Conservation (phyloP, 371 early-diverging fungal genomes). For the Pancytospora philotis region DNA sequence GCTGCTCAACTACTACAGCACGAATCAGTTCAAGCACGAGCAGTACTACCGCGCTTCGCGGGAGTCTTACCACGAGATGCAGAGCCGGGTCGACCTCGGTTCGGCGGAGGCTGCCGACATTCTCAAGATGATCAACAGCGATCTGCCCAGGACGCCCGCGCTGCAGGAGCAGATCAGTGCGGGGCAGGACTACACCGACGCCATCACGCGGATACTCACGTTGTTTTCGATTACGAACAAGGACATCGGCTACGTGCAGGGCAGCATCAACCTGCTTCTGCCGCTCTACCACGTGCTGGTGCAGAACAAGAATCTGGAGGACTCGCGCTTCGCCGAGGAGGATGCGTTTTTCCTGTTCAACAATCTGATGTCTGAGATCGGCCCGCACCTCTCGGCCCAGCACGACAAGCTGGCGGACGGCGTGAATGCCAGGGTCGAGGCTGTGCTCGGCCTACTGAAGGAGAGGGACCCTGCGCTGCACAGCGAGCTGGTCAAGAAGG, state of each 20-base stretch:
- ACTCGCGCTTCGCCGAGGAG: conserved; percentile 47
- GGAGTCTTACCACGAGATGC: conserved; percentile 24
- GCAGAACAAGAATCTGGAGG: conserved; percentile 29
- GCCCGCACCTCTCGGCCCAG: conserved; percentile 50
- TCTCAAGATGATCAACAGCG: conserved; percentile 13
- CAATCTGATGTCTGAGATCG: conserved; percentile 57
- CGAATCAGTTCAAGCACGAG: conserved; percentile 50
- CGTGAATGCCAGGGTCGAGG: conserved; percentile 37
- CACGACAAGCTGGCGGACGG: conserved; percentile 46
- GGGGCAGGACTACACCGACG: neutral
- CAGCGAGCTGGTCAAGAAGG: conserved; percentile 31
- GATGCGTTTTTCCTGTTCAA: conserved; percentile 59
- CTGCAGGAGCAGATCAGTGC: conserved; percentile 23
- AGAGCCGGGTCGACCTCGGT: conserved; percentile 29
- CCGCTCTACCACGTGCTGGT: conserved; percentile 57
- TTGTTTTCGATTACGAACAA: conserved; percentile 46
- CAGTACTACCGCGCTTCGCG: conserved; percentile 30
- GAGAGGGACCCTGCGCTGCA: conserved; percentile 43
- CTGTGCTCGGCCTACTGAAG: conserved; percentile 45
- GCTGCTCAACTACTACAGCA: conserved; percentile 43
- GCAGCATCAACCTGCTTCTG: conserved; percentile 57
- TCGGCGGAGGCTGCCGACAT: neutral
- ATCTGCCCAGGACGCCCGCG: conserved; percentile 22
- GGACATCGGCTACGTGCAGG: conserved; percentile 60
- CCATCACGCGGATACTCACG: conserved; percentile 50